phyloP scores from a whole-genome alignment of 306 rosid genomes.

The Vachellia collinsii region DNA sequence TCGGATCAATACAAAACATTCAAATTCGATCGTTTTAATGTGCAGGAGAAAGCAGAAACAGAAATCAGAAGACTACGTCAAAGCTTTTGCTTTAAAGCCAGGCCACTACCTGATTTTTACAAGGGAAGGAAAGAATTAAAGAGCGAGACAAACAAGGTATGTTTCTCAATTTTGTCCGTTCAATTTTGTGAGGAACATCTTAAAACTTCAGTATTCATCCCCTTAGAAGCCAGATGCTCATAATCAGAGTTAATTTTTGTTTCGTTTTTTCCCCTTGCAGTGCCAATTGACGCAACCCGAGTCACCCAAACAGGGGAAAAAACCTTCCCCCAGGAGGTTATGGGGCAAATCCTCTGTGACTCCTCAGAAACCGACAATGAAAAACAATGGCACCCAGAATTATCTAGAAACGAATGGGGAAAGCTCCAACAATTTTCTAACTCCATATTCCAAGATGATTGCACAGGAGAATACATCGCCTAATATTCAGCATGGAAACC shows the following conservation, averaged over 20 bases:
- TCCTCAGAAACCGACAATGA: slow-evolving; percentile 39
- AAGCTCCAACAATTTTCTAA: slow-evolving; percentile 37
- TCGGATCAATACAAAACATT: slow-evolving; percentile 14
- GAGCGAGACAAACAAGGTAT: slow-evolving; percentile 55
- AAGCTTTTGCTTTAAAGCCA: slow-evolving; percentile 90
- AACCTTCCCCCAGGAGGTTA: slow-evolving; percentile 32
- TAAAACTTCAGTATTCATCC: too few relatives aligned
- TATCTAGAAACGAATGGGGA: slow-evolving; percentile 40
- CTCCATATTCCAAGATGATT: slow-evolving; percentile 45
- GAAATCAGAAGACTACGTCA: slow-evolving; percentile 75
- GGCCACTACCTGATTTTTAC: slow-evolving; percentile 91
- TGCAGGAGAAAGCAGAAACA: slow-evolving; percentile 79
- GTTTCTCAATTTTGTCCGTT: background rate
- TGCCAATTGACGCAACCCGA: slow-evolving; percentile 25
- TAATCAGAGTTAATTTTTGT: background rate
- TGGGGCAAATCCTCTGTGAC: slow-evolving; percentile 42
- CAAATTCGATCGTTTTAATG: slow-evolving; percentile 4
- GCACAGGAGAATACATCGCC: slow-evolving; percentile 79
- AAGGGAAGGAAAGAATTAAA: slow-evolving; percentile 62
- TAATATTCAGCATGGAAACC: slow-evolving; percentile 62
- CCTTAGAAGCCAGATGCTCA: background rate
- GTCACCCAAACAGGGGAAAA: slow-evolving; percentile 51
- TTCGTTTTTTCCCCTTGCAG: background rate
- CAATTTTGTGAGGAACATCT: background rate
- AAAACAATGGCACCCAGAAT: slow-evolving; percentile 43